Base-by-base conservation (phyloP, 306 rosid species). In the Ammopiptanthus mongolicus region DNA sequence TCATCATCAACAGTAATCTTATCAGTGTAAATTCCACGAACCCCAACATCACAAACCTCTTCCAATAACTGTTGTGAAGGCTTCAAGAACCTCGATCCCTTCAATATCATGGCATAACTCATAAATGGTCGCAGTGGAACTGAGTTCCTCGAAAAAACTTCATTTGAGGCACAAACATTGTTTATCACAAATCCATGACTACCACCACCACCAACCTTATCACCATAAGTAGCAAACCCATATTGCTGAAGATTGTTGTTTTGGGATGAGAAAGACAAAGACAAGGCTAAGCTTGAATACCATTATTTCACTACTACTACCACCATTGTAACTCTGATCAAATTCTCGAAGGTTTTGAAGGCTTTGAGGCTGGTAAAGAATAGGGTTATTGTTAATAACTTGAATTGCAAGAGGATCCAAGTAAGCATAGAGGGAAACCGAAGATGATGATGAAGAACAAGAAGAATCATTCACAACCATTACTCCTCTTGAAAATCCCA, bases 1-100 rank as follows among this genome's bases (percentile, higher is more conserved):
- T 89, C 93, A 44, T 5, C 50, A 0, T 59, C 76, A n/a, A n/a
- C n/a, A 5, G 69, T 5, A 2, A 74, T 23, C 13, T 76, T 84
- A 3, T 73, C 86, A 5, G 47, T 22, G 39, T 55, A 42, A 59
- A 81, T 58, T 23, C 78, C 85, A 21, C 85, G 82, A 39, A 44
- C 52, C 0, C 86, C 87, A 60, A 85, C 77, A 36, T 77, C 83
- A 15, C 94, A 90, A 0, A 92, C 59, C 71, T 92, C 94, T 34
- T 90, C 90, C 37, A 92, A 76, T 66, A 92, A 65, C 59, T 85
- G 88, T 65, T 92, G 98, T 7, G 98, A 92, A 0, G 96, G 98
- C 80, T 74, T 88, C 60, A 90, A 67, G 56, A 88, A 92, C 77
- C 92, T 88, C 13, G 98, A 92, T 65, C 87, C 94, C 80, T 88